Evolutionary conservation across 345 rosid species (phyloP), one percentile per base, ranked within the genome.

Genomic region (Psidium guajava): DNA sequence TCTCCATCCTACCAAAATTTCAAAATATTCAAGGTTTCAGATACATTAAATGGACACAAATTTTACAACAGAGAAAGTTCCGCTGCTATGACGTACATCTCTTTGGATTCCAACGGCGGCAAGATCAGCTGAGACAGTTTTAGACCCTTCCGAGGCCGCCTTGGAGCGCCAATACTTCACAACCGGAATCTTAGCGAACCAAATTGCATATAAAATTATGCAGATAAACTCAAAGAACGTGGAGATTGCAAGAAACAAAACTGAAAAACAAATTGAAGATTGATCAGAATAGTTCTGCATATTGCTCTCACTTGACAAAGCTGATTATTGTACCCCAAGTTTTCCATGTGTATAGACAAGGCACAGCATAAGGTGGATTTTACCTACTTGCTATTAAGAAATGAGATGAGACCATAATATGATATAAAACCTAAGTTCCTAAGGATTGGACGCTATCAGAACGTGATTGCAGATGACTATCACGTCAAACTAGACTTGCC

Each of bases 91-190:
- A 64, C 5, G 55, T 56, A 64, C 49, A 13, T 16, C 32, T 56
- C 50, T 84, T 25, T 87, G 84, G 83, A 87, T 85, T 53, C 87
- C 85, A 54, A 50, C 83, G 25, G 83, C 87, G 50, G 82, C 77
- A 54, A 87, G 89, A 82, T 83, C 85, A 32, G 85, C 85, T 69
- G 69, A 81, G 50, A 87, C 87, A 25, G 84, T 85, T 55, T 85
- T 85, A 40, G 55, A 85, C 24, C 85, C 85, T 85, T 87, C 86
- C 5, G 49, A 77, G 52, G 86, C 84, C 2, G 80, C 83, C 83
- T 80, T 44, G 11, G 74, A 15, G n/a, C 40, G 52, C 21, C 36
- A 73, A 5, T 42, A 75, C 59, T 85, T 73, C 32, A 85, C 73
- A 49, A 77, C 82, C 4, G 85, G 86, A 32, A 87, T 50, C 82